A percentile compares a stretch with the other conserved stretches of the same genome.
These are phyloP conservation scores for Ophidiomyces ophidiicola DNA, from an alignment of 2,329 filamentous ascomycete species.

Conservation along the genomic window DNA sequence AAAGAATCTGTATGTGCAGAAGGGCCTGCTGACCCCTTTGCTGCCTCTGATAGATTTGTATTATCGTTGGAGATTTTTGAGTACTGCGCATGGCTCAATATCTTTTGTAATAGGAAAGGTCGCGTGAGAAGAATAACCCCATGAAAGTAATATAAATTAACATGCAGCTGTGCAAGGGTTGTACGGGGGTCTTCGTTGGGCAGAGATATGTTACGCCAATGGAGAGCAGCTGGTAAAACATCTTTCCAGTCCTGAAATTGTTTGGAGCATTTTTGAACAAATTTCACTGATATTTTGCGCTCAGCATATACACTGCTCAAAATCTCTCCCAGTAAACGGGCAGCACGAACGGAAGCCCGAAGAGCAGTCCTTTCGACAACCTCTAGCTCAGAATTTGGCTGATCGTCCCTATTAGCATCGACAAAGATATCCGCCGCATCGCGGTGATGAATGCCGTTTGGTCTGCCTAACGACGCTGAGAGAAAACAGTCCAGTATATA, in stretches of 20 bases:
- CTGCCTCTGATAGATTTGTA: constrained; percentile 10
- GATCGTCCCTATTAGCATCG: constrained; percentile 14
- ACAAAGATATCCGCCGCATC: constrained; percentile 47
- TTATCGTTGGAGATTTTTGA: neutral
- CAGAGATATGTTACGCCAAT: constrained; percentile 40
- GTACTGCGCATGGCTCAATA: constrained; percentile 8
- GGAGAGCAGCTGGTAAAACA: constrained; percentile 38
- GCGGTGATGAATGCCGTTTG: constrained; percentile 49
- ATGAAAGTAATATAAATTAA: constrained; percentile 51
- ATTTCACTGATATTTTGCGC: constrained; percentile 45
- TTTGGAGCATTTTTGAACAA: constrained; percentile 47
- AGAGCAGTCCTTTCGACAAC: constrained; percentile 35
- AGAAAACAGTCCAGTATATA: constrained; percentile 55
- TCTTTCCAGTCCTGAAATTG: constrained; percentile 43
- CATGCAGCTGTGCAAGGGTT: constrained; percentile 49
- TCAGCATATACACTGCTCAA: constrained; percentile 50
- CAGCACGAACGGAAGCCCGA: constrained; percentile 46
- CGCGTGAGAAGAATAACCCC: constrained; percentile 51
- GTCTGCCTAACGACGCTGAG: constrained; percentile 50
- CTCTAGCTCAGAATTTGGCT: constrained; percentile 8
- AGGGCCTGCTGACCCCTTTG: constrained; percentile 1
- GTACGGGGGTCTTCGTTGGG: constrained; percentile 35
- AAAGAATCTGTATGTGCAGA: constrained; percentile 20
- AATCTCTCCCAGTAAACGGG: constrained; percentile 46
- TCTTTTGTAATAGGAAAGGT: constrained; percentile 38